Conservation (phyloP, 192 early-diverging fungal species). For the Haplosporangium gracile region DNA sequence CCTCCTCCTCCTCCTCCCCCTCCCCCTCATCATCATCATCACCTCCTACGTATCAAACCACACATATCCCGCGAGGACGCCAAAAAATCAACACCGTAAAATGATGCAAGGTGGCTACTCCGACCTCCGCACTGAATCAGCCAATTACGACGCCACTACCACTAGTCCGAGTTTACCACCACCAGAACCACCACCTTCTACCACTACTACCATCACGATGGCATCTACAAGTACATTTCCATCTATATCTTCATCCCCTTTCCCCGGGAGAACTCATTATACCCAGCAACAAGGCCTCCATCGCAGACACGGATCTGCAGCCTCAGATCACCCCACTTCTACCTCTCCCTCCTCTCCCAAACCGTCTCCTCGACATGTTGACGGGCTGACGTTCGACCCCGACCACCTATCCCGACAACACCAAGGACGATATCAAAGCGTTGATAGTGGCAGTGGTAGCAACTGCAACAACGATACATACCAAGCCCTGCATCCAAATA, state of each 20-base stretch:
- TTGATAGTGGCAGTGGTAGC: background rate
- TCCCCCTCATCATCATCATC: no score
- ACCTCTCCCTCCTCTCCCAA: background rate
- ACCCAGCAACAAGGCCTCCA: background rate
- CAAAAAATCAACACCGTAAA: background rate
- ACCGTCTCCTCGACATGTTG: background rate
- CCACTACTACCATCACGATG: background rate
- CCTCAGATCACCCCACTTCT: background rate
- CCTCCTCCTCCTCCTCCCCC: no score
- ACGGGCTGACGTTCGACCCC: background rate
- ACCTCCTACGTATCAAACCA: background rate
- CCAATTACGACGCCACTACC: background rate
- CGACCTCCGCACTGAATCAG: background rate
- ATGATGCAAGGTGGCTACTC: background rate
- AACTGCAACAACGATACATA: background rate
- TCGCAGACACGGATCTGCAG: slow-evolving; percentile 12
- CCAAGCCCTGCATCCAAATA: slow-evolving; percentile 1
- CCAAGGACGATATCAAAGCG: background rate
- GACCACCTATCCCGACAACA: background rate
- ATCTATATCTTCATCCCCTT: background rate
- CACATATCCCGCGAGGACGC: background rate
- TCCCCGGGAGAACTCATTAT: background rate
- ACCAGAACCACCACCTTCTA: background rate
- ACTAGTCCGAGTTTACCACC: background rate
- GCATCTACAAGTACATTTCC: background rate